Conservation (phyloP, 495 filamentous ascomycete genomes). For the Aspergillus bertholletiae region DNA sequence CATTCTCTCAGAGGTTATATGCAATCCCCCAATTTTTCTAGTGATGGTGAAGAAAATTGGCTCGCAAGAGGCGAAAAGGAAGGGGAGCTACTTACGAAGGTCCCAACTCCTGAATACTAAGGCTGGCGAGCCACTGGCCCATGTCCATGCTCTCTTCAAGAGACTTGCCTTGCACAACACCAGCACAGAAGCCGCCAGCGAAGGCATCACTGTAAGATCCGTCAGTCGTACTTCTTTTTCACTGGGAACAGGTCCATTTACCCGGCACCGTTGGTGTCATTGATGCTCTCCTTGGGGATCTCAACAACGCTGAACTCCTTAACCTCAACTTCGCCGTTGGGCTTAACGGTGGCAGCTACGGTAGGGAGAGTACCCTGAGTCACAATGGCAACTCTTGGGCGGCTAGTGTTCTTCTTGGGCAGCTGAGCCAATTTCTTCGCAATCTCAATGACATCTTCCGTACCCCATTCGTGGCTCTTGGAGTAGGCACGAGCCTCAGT, state of each 20-base stretch:
- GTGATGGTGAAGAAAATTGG: background rate
- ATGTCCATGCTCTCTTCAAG: conserved; percentile 75
- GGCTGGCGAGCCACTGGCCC: conserved; percentile 91
- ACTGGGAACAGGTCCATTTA: conserved; percentile 30
- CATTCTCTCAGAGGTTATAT: background rate
- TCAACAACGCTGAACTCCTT: conserved; percentile 76
- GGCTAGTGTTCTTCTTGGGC: conserved; percentile 83
- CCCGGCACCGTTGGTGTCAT: conserved; percentile 94
- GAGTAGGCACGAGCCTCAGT: conserved; percentile 85
- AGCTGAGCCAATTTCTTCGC: conserved; percentile 79
- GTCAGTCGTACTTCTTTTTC: background rate
- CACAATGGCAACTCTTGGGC: conserved; percentile 78
- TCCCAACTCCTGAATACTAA: conserved; percentile 90
- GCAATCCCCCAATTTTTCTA: background rate
- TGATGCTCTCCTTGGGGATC: conserved; percentile 71
- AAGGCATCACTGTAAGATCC: conserved; percentile 72
- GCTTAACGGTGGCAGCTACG: conserved; percentile 64
- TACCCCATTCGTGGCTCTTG: conserved; percentile 65
- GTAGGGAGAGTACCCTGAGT: conserved; percentile 93
- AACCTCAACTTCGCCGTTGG: conserved; percentile 60
- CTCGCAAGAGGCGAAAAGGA: background rate
- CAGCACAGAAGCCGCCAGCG: conserved; percentile 88
- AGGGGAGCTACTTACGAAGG: conserved; percentile 69
- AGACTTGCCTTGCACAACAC: conserved; percentile 77
- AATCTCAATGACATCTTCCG: conserved; percentile 80